Evolutionary conservation across 208 protist genomes (phyloP).

Genomic region (Leishmania gerbilli): DNA sequence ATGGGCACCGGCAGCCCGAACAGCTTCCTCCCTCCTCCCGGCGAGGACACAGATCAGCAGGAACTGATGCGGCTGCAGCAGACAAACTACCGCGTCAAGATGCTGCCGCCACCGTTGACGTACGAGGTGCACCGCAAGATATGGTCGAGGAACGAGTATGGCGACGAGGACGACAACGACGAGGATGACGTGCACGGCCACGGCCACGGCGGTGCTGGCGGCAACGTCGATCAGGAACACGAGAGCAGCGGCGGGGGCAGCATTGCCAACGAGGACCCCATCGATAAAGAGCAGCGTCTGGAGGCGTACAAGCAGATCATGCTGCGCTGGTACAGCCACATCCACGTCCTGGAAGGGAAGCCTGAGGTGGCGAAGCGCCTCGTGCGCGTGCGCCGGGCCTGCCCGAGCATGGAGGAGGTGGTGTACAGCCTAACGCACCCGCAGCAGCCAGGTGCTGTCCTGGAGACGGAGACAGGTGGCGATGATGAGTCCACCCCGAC

Average conservation of each 20-base stretch:
- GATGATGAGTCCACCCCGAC: constrained; percentile 12
- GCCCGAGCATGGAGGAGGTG: constrained; percentile 34
- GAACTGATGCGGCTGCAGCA: constrained; percentile 38
- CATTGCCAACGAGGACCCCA: constrained; percentile 31
- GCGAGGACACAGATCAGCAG: constrained; percentile 36
- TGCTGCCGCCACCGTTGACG: constrained; percentile 54
- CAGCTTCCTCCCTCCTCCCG: constrained; percentile 33
- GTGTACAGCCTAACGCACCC: constrained; percentile 26
- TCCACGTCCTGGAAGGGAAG: constrained; percentile 46
- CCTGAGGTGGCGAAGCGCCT: constrained; percentile 31
- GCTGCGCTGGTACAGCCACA: constrained; percentile 53
- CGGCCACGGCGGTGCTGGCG: constrained; percentile 5
- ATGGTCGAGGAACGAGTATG: constrained; percentile 39
- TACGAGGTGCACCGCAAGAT: constrained; percentile 47
- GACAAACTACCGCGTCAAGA: constrained; percentile 48
- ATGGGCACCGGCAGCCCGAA: constrained; percentile 9
- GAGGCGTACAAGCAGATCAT: constrained; percentile 48
- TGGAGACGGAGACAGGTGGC: constrained; percentile 18
- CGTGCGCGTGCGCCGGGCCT: constrained; percentile 27
- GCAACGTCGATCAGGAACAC: constrained; percentile 17
- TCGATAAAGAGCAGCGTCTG: constrained; percentile 39
- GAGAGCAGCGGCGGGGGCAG: constrained; percentile 20
- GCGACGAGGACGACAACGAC: constrained; percentile 35
- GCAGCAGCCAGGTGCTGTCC: constrained; percentile 20
- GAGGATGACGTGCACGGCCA: not conserved